A percentile compares a stretch with the other conserved stretches of the same genome.
phyloP scores from a whole-genome alignment of 768 basidiomycete genomes.

The Gymnopilus dilepis region DNA sequence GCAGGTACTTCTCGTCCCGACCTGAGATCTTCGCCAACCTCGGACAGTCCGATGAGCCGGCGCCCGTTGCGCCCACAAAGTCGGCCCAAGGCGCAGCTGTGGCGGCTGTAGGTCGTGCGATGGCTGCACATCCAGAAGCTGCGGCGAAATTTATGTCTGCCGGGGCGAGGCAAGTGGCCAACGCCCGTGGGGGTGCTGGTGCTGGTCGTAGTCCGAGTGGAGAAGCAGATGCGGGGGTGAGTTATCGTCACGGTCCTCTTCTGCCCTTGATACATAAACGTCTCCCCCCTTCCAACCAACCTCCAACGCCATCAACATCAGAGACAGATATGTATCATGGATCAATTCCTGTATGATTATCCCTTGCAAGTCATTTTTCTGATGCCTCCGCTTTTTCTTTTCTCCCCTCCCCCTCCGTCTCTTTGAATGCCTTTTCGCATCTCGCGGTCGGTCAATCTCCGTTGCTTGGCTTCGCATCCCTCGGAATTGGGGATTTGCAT shows the following conservation, averaged over 20 bases:
- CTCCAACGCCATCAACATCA: conserved; percentile 14
- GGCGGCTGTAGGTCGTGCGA: conserved; percentile 50
- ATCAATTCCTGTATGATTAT: conserved; percentile 4
- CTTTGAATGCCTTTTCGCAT: neutral
- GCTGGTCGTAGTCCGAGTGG: conserved; percentile 20
- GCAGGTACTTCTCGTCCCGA: conserved; percentile 75
- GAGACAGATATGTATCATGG: conserved; percentile 20
- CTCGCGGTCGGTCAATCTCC: conserved; percentile 12
- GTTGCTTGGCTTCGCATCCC: neutral
- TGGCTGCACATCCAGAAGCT: conserved; percentile 47
- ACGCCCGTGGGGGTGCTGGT: conserved; percentile 16
- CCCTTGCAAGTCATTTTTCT: conserved; percentile 15
- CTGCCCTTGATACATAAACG: conserved; percentile 15
- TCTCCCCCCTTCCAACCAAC: conserved; percentile 1
- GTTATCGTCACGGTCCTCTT: conserved; percentile 18
- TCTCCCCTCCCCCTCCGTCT: conserved; percentile 2
- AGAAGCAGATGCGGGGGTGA: conserved; percentile 21
- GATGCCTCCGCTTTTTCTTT: conserved; percentile 15
- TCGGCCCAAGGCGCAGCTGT: conserved; percentile 35
- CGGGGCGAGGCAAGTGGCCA: conserved; percentile 43
- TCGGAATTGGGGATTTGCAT: conserved; percentile 10
- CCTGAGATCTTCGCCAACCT: conserved; percentile 62
- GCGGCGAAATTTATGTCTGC: conserved; percentile 47
- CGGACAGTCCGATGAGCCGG: conserved; percentile 26
- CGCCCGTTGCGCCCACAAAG: conserved; percentile 29